phyloP scores from a whole-genome alignment of 306 rosid species.

The Ziziphus jujuba region DNA sequence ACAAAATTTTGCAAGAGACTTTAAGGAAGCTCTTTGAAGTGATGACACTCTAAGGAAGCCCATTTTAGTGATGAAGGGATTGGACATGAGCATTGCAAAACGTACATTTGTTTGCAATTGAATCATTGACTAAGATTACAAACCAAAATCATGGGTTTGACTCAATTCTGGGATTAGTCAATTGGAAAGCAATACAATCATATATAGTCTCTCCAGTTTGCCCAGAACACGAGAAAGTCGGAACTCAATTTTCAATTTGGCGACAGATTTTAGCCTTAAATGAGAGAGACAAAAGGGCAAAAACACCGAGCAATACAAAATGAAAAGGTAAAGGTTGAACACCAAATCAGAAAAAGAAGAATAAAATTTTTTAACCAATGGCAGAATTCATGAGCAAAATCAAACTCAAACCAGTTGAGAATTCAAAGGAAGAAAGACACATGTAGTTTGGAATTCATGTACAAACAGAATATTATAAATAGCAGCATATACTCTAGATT shows the following conservation, averaged over 20 bases:
- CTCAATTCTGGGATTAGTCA: slow-evolving; percentile 11
- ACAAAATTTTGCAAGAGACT: slow-evolving; percentile 11
- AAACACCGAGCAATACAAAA: slow-evolving; percentile 22
- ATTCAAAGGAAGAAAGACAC: slow-evolving; percentile 27
- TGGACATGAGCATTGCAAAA: slow-evolving; percentile 2
- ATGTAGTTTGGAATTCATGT: slow-evolving; percentile 30
- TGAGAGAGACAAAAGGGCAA: slow-evolving; percentile 23
- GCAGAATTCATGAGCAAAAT: slow-evolving; percentile 27
- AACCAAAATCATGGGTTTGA: slow-evolving; percentile 23
- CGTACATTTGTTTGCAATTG: slow-evolving; percentile 11
- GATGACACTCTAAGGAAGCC: slow-evolving; percentile 19
- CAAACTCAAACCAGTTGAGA: slow-evolving; percentile 39
- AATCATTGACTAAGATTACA: slow-evolving; percentile 1
- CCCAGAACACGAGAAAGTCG: slow-evolving; percentile 29
- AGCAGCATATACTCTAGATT: slow-evolving; percentile 18
- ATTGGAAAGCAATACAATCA: slow-evolving; percentile 28
- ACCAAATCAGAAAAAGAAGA: slow-evolving; percentile 11
- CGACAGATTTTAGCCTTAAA: slow-evolving; percentile 35
- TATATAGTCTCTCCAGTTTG: slow-evolving; percentile 6
- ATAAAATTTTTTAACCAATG: too few species aligned
- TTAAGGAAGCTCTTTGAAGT: slow-evolving; percentile 19
- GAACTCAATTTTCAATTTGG: slow-evolving; percentile 30
- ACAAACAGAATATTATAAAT: slow-evolving; percentile 31
- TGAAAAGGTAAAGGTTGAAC: neutral
- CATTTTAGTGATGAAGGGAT: slow-evolving; percentile 11